Evolutionary conservation across 164 flowering plant genomes (phyloP).

Genomic region (Amborella trichopoda): DNA sequence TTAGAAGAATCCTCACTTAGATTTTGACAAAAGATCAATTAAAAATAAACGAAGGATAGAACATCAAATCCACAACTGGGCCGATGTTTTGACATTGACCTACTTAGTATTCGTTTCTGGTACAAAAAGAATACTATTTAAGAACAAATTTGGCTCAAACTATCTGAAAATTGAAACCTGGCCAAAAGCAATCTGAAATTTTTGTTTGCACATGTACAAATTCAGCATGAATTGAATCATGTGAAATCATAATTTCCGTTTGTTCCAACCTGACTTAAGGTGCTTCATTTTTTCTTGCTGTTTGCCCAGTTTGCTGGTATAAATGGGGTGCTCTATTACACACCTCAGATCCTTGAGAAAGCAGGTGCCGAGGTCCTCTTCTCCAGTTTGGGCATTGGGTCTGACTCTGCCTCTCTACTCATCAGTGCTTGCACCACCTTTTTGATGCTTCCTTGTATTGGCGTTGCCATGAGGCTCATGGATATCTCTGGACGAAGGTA

Average conservation of each 20-base stretch:
- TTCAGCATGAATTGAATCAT: too few relatives aligned
- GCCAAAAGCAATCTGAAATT: too few relatives aligned
- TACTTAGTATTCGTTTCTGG: too few relatives aligned
- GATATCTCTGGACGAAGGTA: conserved; percentile 91
- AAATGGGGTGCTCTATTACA: conserved; percentile 86
- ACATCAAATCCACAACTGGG: too few relatives aligned
- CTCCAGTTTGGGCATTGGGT: conserved; percentile 49
- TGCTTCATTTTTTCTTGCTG: not conserved
- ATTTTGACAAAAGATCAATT: too few relatives aligned
- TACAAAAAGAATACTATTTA: too few relatives aligned
- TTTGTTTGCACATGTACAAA: too few relatives aligned
- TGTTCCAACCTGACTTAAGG: not conserved
- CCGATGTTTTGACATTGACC: too few relatives aligned
- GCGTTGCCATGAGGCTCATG: conserved; percentile 88
- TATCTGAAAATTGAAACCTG: too few relatives aligned
- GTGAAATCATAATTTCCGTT: not conserved
- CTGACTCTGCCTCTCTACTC: conserved; percentile 65
- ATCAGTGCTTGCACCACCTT: conserved; percentile 78
- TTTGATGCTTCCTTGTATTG: conserved; percentile 87
- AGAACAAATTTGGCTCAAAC: too few relatives aligned
- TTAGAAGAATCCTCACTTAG: too few relatives aligned
- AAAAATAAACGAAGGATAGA: too few relatives aligned
- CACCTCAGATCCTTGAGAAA: conserved; percentile 85
- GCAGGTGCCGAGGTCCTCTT: conserved; percentile 87
- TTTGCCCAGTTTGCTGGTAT: conserved; percentile 77